phyloP scores from a whole-genome alignment of 805 yeast species.

The Kuraishia hungarica region DNA sequence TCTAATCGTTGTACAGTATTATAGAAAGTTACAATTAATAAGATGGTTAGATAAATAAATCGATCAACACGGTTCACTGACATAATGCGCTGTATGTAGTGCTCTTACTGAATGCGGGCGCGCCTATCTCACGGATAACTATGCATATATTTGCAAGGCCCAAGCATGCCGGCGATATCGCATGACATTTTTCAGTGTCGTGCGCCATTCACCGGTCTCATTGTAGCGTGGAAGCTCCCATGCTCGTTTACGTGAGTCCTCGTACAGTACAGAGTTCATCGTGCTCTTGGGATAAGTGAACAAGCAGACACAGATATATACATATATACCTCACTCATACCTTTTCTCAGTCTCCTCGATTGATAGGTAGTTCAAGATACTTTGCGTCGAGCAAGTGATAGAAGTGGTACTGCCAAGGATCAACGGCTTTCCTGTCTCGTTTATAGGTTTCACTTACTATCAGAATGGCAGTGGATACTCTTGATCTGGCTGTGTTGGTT shows the following conservation, averaged over 20 bases:
- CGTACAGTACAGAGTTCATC: neutral
- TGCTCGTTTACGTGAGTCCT: neutral
- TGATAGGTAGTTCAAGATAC: no score
- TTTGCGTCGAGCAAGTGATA: no score
- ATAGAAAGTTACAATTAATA: neutral
- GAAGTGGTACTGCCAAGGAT: no score
- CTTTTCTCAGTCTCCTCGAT: no score
- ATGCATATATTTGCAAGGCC: no score
- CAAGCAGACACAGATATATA: neutral
- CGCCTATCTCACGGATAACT: no score
- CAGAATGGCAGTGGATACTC: conserved; percentile 39
- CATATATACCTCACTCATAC: conserved; percentile 13
- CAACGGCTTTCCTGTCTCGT: neutral
- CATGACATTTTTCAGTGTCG: neutral
- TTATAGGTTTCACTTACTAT: neutral
- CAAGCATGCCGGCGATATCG: neutral
- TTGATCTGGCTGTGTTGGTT: conserved; percentile 62
- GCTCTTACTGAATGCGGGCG: no score
- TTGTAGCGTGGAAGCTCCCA: neutral
- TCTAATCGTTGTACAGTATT: neutral
- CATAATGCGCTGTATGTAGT: no score
- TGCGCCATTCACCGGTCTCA: neutral
- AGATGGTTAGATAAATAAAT: no score
- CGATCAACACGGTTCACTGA: no score
- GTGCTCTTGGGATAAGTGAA: neutral